Evolutionary conservation across 192 early-diverging fungal genomes (phyloP), one percentile per base, ranked within the genome.

Genomic region (Coemansia sp.): DNA sequence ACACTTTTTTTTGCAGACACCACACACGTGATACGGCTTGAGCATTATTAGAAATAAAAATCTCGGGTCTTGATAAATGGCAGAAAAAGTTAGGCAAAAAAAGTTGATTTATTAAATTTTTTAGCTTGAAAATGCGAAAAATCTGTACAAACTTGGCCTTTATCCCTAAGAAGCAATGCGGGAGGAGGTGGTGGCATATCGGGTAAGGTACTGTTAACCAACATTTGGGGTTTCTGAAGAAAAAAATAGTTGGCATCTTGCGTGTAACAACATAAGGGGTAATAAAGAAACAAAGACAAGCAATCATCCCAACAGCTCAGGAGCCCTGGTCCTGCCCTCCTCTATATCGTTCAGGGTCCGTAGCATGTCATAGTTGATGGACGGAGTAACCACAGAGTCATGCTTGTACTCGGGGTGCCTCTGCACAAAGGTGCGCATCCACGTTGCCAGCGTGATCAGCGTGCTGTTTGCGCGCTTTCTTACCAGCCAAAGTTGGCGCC

Each of bases 281-380:
- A 15, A 15, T 15, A 12, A 12, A 3, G 3, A 48, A 3, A 48
- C 4, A 1, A 33, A 56, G 34, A 14, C 34, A 58, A 12, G 33
- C 2, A 8, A 58, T 52, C 48, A 76, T 38, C 76, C 71, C 18
- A 78, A 68, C 55, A 85, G 66, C 38, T 78, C 78, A 1, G 83
- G 83, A 6, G 78, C 78, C 5, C 65, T 51, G 12, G 58, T 43
- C 28, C 36, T 68, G 64, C 79, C 78, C 43, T 81, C 78, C 51
- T 77, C 83, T 55, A 85, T 85, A 51, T 80, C 83, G 18, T 70
- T 77, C 69, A 85, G 66, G 37, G 78, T 63, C 43, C 70, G 58
- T 51, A 94, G 80, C 64, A 99, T 76, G 73, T 99, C 97, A 68
- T 91, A 96, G 73, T 88, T 92, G 68, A 97, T 93, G 58, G 87